Evolutionary conservation across 176 grass and related monocot species (phyloP).

Genomic region (Tillandsia leiboldiana): DNA sequence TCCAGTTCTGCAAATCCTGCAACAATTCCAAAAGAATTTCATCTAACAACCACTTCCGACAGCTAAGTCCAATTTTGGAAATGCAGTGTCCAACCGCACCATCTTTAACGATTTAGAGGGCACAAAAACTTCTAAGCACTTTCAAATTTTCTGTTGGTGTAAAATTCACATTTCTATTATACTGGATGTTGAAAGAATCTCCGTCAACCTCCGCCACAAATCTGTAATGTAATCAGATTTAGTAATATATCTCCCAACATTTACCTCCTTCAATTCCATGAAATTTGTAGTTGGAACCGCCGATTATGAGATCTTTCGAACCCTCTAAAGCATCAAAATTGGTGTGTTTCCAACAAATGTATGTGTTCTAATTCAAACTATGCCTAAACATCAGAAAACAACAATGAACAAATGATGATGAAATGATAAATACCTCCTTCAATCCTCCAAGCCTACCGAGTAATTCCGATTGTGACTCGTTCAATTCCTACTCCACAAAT

Average conservation of each 20-base stretch:
- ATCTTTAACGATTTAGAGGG: neutral
- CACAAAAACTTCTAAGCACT: neutral
- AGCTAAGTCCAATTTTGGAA: no score
- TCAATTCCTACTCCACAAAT: slow-evolving; percentile 41
- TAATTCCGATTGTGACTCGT: slow-evolving; percentile 76
- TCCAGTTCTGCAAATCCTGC: slow-evolving; percentile 93
- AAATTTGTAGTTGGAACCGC: no score
- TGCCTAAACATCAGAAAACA: neutral
- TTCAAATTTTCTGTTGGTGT: neutral
- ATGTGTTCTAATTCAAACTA: neutral
- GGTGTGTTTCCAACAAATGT: no score
- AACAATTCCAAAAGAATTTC: neutral
- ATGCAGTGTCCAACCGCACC: no score
- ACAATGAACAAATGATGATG: neutral
- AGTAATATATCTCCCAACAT: no score
- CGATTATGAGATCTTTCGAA: no score
- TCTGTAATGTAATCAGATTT: no score
- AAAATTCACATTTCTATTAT: no score
- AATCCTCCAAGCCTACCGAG: slow-evolving; percentile 62
- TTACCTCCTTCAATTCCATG: no score
- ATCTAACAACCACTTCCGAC: no score
- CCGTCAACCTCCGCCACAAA: no score
- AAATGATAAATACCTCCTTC: slow-evolving; percentile 42
- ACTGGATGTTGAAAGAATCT: no score
- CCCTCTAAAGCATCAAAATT: neutral